phyloP scores from a whole-genome alignment of 768 basidiomycete genomes.

The Saitozyma podzolica region DNA sequence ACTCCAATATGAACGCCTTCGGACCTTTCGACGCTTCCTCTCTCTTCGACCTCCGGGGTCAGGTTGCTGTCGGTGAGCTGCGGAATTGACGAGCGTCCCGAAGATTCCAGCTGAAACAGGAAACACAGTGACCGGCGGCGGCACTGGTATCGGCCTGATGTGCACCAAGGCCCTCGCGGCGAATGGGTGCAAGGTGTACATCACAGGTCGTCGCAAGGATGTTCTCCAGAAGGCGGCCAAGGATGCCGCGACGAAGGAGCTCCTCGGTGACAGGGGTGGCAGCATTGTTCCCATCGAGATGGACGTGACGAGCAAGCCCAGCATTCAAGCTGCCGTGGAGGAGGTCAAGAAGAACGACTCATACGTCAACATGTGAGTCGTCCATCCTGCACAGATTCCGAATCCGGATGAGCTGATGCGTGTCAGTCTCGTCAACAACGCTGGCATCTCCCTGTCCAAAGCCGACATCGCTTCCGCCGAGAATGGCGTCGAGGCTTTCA shows the following conservation, averaged over 20 bases:
- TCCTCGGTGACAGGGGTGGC: slow-evolving; percentile 18
- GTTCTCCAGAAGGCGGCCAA: slow-evolving; percentile 29
- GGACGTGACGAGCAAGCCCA: slow-evolving; percentile 31
- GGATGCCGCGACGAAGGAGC: slow-evolving; percentile 10
- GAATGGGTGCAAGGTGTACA: slow-evolving; percentile 24
- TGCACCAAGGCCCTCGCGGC: slow-evolving; percentile 36
- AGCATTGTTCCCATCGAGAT: slow-evolving; percentile 29
- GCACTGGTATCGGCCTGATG: slow-evolving; percentile 20
- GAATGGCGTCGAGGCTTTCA: slow-evolving; percentile 38
- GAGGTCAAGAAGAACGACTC: too few species aligned
- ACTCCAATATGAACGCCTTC: too few species aligned
- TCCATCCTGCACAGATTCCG: neutral
- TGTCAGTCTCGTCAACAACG: slow-evolving; percentile 19
- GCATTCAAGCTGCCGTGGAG: slow-evolving; percentile 26
- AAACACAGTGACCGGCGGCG: slow-evolving; percentile 23
- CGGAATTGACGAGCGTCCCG: neutral
- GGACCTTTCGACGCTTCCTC: slow-evolving; percentile 3
- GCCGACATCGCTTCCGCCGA: slow-evolving; percentile 32
- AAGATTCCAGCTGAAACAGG: neutral
- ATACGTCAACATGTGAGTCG: neutral
- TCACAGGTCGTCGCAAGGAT: slow-evolving; percentile 16
- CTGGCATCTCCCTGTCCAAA: slow-evolving; percentile 32
- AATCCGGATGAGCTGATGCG: neutral
- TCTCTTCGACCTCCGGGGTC: slow-evolving; percentile 40
- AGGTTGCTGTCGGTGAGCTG: slow-evolving; percentile 39